phyloP scores from a whole-genome alignment of 2,329 filamentous ascomycete species.

The Arthrobotrys sphaeroides region DNA sequence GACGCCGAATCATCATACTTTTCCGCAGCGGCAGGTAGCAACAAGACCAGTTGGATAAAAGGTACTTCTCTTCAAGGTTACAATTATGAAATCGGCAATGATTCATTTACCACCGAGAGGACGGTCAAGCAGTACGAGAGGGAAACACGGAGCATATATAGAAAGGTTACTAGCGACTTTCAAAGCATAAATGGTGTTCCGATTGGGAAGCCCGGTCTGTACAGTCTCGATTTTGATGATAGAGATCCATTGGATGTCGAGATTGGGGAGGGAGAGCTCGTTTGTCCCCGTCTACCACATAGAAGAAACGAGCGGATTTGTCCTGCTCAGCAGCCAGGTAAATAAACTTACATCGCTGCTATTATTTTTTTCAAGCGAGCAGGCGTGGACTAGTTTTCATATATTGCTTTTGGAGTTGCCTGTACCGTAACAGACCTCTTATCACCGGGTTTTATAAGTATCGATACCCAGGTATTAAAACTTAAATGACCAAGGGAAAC shows the following conservation, averaged over 20 bases:
- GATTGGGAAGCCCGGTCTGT: background rate
- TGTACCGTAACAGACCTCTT: background rate
- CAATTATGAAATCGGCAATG: slow-evolving; percentile 13
- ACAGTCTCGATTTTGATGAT: background rate
- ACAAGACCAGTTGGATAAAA: slow-evolving; percentile 44
- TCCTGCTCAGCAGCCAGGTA: background rate
- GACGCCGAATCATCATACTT: slow-evolving; percentile 38
- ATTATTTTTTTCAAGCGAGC: background rate
- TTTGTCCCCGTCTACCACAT: slow-evolving; percentile 29
- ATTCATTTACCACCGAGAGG: slow-evolving; percentile 15
- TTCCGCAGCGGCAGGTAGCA: slow-evolving; percentile 30
- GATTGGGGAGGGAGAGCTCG: slow-evolving; percentile 2
- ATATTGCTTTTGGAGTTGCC: background rate
- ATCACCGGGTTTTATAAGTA: background rate
- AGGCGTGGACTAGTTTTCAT: background rate
- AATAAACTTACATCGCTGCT: background rate
- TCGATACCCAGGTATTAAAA: background rate
- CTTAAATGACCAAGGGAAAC: slow-evolving; percentile 19
- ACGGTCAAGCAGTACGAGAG: slow-evolving; percentile 39
- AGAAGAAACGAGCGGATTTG: slow-evolving; percentile 9
- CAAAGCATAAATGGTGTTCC: slow-evolving; percentile 40
- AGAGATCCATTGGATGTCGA: background rate
- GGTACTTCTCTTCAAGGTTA: slow-evolving; percentile 30
- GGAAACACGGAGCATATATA: slow-evolving; percentile 26
- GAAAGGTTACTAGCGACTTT: slow-evolving; percentile 22